These are phyloP conservation scores for Balansia obtecta DNA, from an alignment of 2,329 filamentous ascomycete species.

Conservation along the genomic window DNA sequence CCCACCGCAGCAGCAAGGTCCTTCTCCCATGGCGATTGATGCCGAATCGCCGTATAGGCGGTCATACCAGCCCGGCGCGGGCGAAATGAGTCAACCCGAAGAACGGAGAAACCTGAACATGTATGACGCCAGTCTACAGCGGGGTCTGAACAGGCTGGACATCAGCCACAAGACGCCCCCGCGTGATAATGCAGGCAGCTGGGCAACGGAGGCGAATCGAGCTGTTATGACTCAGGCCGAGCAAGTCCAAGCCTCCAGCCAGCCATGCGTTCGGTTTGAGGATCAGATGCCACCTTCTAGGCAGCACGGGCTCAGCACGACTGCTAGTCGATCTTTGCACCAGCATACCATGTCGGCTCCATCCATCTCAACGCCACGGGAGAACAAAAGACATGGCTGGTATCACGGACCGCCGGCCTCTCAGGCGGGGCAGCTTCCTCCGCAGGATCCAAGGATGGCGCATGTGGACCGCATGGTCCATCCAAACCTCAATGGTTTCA, in stretches of 20 bases:
- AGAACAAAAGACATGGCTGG: slow-evolving; percentile 58
- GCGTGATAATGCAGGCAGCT: slow-evolving; percentile 38
- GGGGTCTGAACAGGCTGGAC: slow-evolving; percentile 53
- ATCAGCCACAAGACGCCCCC: slow-evolving; percentile 42
- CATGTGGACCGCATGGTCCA: slow-evolving; percentile 46
- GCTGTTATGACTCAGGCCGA: slow-evolving; percentile 44
- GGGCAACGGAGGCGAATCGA: slow-evolving; percentile 44
- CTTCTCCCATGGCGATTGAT: slow-evolving; percentile 72
- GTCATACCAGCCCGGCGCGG: slow-evolving; percentile 14
- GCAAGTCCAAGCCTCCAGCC: slow-evolving; percentile 29
- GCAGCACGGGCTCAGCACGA: slow-evolving; percentile 18
- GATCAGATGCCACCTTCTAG: slow-evolving; percentile 27
- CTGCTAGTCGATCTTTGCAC: slow-evolving; percentile 25
- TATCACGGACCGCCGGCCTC: slow-evolving; percentile 44
- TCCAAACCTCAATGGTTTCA: slow-evolving; percentile 40
- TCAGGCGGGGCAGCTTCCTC: slow-evolving; percentile 17
- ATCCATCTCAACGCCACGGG: slow-evolving; percentile 40
- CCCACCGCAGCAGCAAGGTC: slow-evolving; percentile 48
- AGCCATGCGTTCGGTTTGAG: slow-evolving; percentile 43
- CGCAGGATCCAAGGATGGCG: slow-evolving; percentile 22
- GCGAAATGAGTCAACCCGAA: slow-evolving; percentile 24
- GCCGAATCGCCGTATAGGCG: slow-evolving; percentile 26
- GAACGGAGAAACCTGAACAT: slow-evolving; percentile 39
- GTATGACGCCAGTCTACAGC: slow-evolving; percentile 55
- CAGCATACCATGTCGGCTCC: slow-evolving; percentile 51